Conservation (phyloP, 1,284 basidiomycete species). For the Cryptococcus sp. region DNA sequence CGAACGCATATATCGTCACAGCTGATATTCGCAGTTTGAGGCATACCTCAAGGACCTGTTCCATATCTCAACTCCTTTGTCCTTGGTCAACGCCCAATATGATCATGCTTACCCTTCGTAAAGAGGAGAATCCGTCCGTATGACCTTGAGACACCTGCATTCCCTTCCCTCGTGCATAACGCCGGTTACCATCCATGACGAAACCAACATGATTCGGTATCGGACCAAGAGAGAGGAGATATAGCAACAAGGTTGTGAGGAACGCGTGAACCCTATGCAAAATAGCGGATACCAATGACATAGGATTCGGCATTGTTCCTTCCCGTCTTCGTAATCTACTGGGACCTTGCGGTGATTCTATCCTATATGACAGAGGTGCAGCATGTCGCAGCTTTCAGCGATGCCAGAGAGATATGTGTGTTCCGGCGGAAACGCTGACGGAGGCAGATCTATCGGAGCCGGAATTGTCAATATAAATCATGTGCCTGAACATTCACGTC, state of each 20-base stretch:
- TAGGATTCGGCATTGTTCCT: background rate
- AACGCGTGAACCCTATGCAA: slow-evolving; percentile 34
- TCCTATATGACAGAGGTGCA: no score
- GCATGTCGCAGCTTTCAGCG: no score
- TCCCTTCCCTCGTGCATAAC: slow-evolving; percentile 73
- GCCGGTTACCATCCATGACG: slow-evolving; percentile 96
- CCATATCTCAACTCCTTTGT: background rate
- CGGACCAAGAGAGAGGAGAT: slow-evolving; percentile 71
- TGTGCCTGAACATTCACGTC: no score
- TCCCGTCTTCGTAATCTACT: no score
- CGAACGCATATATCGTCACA: slow-evolving; percentile 92
- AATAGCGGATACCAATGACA: slow-evolving; percentile 14
- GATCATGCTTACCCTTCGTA: slow-evolving; percentile 63
- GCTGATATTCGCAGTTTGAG: slow-evolving; percentile 68
- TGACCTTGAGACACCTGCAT: slow-evolving; percentile 73
- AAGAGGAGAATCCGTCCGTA: slow-evolving; percentile 73
- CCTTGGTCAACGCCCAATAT: background rate
- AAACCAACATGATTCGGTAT: slow-evolving; percentile 89
- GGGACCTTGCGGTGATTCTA: no score
- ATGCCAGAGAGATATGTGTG: no score
- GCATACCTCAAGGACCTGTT: slow-evolving; percentile 63
- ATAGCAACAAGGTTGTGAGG: slow-evolving; percentile 53
- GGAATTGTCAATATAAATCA: no score
- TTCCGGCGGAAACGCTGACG: no score
- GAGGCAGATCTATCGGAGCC: no score